These are phyloP conservation scores for Cupressus sempervirens DNA, from an alignment of 75 land plant genomes.

Conservation along the genomic window DNA sequence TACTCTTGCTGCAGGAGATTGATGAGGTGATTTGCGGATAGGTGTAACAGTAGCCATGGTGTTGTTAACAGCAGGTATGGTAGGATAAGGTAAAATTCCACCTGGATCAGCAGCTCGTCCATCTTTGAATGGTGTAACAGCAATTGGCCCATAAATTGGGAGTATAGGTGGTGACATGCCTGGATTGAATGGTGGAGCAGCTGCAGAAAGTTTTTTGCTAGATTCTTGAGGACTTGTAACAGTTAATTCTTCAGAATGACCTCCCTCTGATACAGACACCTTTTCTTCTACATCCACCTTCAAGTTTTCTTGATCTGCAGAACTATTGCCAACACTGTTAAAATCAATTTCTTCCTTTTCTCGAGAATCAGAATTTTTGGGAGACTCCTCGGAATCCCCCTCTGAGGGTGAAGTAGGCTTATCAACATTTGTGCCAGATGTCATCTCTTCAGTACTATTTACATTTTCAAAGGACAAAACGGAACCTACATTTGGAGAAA, in stretches of 20 bases:
- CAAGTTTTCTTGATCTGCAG: neutral
- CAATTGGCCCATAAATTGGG: slow-evolving; percentile 31
- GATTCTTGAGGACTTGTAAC: slow-evolving; percentile 7
- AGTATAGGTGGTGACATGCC: slow-evolving; percentile 35
- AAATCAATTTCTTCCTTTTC: neutral
- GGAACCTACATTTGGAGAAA: neutral
- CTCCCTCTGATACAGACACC: neutral
- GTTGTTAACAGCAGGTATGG: slow-evolving; percentile 31
- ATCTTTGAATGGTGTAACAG: slow-evolving; percentile 51
- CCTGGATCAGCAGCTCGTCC: slow-evolving; percentile 24
- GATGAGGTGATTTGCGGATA: slow-evolving; percentile 28
- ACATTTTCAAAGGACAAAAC: neutral
- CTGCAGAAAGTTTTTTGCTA: slow-evolving; percentile 59
- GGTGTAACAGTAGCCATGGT: slow-evolving; percentile 15
- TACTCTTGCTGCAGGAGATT: slow-evolving; percentile 65
- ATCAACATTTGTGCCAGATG: neutral
- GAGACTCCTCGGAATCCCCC: slow-evolving; percentile 3
- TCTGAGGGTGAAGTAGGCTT: slow-evolving; percentile 8
- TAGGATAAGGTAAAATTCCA: slow-evolving; percentile 59
- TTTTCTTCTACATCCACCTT: slow-evolving; percentile 9
- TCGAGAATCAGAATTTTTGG: neutral
- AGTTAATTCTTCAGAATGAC: neutral
- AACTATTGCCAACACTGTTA: neutral
- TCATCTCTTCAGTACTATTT: neutral
- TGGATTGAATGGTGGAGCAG: slow-evolving; percentile 77